These are phyloP conservation scores for Ogataea allantospora DNA, from an alignment of 805 yeast genomes.

Conservation along the genomic window DNA sequence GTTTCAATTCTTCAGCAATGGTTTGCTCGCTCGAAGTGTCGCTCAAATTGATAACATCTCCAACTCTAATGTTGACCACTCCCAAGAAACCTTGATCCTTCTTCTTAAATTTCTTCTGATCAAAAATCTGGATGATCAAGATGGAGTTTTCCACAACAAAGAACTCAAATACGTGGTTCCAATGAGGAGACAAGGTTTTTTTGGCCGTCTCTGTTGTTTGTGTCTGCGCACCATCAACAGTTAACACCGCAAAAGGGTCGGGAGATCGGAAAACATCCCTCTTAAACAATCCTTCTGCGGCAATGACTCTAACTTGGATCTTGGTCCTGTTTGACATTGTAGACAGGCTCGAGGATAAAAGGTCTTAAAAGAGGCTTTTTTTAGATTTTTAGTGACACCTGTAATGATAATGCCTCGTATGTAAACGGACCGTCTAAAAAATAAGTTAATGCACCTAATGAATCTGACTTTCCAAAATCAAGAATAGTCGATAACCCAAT, in stretches of 20 bases:
- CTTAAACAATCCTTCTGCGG: slow-evolving; percentile 93
- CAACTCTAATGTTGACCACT: slow-evolving; percentile 86
- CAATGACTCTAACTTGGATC: slow-evolving; percentile 75
- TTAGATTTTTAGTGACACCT: slow-evolving; percentile 1
- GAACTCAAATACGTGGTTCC: slow-evolving; percentile 92
- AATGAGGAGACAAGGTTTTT: slow-evolving; percentile 92
- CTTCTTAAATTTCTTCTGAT: slow-evolving; percentile 95
- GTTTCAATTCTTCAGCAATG: slow-evolving; percentile 86
- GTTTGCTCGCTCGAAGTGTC: slow-evolving; percentile 65
- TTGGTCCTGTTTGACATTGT: slow-evolving; percentile 26
- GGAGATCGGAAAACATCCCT: slow-evolving; percentile 95
- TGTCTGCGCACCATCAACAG: slow-evolving; percentile 97
- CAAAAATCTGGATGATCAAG: slow-evolving; percentile 90
- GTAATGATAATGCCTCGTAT: background rate
- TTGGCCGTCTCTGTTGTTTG: slow-evolving; percentile 92
- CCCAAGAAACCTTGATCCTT: slow-evolving; percentile 98
- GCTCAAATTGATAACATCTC: slow-evolving; percentile 77
- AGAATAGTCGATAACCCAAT: slow-evolving; percentile 1
- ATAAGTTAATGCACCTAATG: background rate
- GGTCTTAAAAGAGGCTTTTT: slow-evolving; percentile 4
- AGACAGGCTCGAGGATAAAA: background rate
- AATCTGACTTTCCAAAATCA: background rate
- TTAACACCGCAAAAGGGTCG: slow-evolving; percentile 95
- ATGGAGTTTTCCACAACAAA: slow-evolving; percentile 76
- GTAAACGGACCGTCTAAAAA: background rate